These are phyloP conservation scores for Mytilinidion resinicola DNA, from an alignment of 495 filamentous ascomycete genomes.

Conservation along the genomic window DNA sequence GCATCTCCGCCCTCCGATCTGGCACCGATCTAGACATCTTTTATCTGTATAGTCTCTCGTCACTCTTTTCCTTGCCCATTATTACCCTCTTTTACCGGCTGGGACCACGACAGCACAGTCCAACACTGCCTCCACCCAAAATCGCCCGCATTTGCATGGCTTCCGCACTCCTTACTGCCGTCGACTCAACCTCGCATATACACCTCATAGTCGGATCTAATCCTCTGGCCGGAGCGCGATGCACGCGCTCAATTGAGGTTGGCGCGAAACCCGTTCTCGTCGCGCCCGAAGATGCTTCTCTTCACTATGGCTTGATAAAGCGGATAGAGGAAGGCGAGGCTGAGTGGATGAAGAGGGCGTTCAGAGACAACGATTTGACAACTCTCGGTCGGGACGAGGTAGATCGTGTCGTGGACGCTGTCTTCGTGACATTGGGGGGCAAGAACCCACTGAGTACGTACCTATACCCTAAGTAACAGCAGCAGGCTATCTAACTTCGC, in stretches of 20 bases:
- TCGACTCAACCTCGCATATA: conserved; percentile 66
- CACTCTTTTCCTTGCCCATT: no score
- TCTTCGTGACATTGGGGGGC: conserved; percentile 73
- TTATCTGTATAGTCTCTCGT: no score
- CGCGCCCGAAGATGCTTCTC: conserved; percentile 54
- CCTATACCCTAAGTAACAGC: background rate
- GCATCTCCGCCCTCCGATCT: no score
- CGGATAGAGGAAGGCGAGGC: conserved; percentile 66
- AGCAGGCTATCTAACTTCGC: background rate
- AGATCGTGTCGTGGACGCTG: conserved; percentile 73
- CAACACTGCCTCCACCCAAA: no score
- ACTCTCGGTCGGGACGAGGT: conserved; percentile 74
- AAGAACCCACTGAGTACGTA: conserved; percentile 47
- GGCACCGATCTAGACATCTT: no score
- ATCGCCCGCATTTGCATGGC: conserved; percentile 20
- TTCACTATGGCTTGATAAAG: conserved; percentile 69
- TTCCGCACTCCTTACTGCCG: conserved; percentile 66
- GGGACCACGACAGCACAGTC: no score
- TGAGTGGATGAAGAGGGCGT: conserved; percentile 63
- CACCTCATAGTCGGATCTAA: conserved; percentile 85
- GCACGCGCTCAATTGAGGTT: conserved; percentile 71
- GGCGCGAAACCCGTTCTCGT: conserved; percentile 84
- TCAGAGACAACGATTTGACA: conserved; percentile 68
- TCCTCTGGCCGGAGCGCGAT: conserved; percentile 77
- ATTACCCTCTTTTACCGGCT: no score